Percentiles rank a stretch among this genome's conserved stretches.
phyloP scores from a whole-genome alignment of 192 early-diverging fungal genomes.

The Phlyctochytrium arcticum region DNA sequence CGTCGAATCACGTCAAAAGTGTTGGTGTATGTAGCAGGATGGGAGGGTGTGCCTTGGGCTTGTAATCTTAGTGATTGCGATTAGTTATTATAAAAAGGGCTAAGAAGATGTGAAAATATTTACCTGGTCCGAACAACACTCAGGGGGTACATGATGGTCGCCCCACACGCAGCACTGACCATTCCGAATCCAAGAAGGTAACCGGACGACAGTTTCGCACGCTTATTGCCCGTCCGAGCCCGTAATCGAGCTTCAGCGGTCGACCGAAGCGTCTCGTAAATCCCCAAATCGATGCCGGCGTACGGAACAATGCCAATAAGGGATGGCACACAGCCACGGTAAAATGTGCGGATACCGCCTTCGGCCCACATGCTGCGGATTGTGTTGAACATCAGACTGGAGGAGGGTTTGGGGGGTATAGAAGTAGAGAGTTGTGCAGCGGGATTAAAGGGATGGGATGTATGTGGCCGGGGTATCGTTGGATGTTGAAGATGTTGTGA shows the following conservation, averaged over 20 bases:
- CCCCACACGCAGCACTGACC: constrained; percentile 62
- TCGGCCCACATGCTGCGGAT: constrained; percentile 57
- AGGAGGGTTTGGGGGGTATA: not conserved
- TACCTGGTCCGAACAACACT: constrained; percentile 70
- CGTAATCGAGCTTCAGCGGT: constrained; percentile 46
- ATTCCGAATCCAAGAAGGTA: constrained; percentile 62
- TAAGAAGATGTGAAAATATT: not conserved
- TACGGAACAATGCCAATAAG: constrained; percentile 75
- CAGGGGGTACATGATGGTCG: constrained; percentile 70
- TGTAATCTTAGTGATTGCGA: constrained; percentile 53
- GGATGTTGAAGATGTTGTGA: too few relatives aligned
- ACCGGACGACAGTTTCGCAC: constrained; percentile 25
- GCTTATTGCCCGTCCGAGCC: constrained; percentile 11
- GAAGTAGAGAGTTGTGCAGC: too few relatives aligned
- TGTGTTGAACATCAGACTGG: constrained; percentile 43
- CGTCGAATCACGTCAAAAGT: constrained; percentile 59
- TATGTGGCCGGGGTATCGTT: not conserved
- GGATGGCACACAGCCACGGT: constrained; percentile 55
- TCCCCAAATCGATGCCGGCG: constrained; percentile 67
- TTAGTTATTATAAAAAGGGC: not conserved
- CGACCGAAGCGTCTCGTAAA: constrained; percentile 69
- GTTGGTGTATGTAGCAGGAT: constrained; percentile 63
- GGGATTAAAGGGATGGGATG: too few relatives aligned
- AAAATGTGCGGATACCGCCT: constrained; percentile 61
- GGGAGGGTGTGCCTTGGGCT: constrained; percentile 72